These are phyloP conservation scores for Eucalyptus viminalis DNA, from an alignment of 345 rosid genomes.

Conservation along the genomic window DNA sequence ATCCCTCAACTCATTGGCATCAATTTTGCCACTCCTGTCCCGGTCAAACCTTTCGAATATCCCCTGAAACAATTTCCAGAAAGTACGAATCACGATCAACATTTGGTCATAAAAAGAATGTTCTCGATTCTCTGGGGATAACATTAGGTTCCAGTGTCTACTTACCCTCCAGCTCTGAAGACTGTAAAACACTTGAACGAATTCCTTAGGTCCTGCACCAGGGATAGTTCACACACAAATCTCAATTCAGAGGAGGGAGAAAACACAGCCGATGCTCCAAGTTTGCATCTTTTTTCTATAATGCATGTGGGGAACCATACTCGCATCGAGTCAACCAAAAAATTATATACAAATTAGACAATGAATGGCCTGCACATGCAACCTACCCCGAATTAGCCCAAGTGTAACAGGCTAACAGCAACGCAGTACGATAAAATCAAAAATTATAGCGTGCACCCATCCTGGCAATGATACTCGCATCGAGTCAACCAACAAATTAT, in stretches of 20 bases:
- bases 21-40: constrained; percentile 85
- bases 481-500: not conserved
- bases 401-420: not conserved
- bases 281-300: not conserved
- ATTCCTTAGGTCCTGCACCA: constrained; percentile 79
- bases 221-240: not conserved
- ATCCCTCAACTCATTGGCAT: constrained; percentile 65
- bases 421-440: not conserved
- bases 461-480: not conserved
- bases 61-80: constrained; percentile 17
- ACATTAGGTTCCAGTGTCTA: not conserved
- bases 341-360: not conserved
- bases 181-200: constrained; percentile 69
- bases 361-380: not conserved
- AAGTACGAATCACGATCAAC: not conserved
- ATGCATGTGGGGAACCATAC: not conserved
- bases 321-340: not conserved
- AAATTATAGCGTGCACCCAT: not conserved
- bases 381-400: not conserved
- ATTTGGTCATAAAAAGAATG: not conserved
- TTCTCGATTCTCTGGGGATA: not conserved
- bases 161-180: constrained; percentile 96
- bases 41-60: constrained; percentile 80
- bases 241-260: not conserved
- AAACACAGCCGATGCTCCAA: not conserved